phyloP scores from a whole-genome alignment of 495 filamentous ascomycete genomes.

The Clavariopsis aquatica region DNA sequence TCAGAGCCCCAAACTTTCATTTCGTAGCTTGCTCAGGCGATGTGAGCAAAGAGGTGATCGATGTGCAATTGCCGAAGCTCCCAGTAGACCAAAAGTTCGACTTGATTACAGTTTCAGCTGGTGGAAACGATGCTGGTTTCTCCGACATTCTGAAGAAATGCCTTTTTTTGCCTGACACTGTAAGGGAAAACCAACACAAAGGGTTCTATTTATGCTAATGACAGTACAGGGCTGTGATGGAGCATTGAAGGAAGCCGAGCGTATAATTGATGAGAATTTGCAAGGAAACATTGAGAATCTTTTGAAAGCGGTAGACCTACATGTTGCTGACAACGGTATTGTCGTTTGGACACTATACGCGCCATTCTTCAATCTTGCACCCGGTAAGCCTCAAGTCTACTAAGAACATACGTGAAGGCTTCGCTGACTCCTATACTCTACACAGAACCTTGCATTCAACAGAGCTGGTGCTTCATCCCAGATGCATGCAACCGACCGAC shows the following conservation, averaged over 20 bases:
- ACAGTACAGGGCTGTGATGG: background rate
- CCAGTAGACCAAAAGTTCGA: background rate
- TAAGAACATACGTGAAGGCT: no score
- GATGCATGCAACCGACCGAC: background rate
- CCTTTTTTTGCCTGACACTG: background rate
- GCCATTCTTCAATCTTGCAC: background rate
- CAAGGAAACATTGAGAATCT: background rate
- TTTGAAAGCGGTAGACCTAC: background rate
- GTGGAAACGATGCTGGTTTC: conserved; percentile 9
- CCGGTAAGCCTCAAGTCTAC: no score
- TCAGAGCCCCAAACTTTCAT: background rate
- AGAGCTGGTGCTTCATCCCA: background rate
- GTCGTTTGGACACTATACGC: conserved; percentile 2
- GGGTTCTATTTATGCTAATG: background rate
- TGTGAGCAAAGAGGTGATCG: background rate
- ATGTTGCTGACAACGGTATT: background rate
- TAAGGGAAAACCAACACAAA: no score
- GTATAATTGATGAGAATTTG: background rate
- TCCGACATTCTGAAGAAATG: conserved; percentile 9
- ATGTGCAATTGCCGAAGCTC: background rate
- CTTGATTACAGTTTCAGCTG: conserved; percentile 8
- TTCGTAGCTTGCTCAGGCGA: conserved; percentile 4
- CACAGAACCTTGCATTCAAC: background rate
- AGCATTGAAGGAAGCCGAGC: background rate
- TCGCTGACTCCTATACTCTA: no score